A percentile compares a stretch with the other conserved stretches of the same genome.
These are phyloP conservation scores for Suillus decipiens DNA, from an alignment of 768 basidiomycete genomes.

Conservation along the genomic window DNA sequence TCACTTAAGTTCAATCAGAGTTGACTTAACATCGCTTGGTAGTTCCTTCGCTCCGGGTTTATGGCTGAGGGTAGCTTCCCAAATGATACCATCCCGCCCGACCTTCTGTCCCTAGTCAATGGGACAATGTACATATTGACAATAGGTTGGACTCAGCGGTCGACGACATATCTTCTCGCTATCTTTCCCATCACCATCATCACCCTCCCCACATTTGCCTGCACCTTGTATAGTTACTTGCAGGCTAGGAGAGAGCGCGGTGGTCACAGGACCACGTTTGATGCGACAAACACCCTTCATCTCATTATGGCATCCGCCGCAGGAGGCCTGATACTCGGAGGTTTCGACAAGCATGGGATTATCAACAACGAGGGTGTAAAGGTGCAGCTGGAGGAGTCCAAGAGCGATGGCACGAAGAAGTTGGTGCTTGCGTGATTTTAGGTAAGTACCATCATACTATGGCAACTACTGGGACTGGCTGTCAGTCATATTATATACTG, in stretches of 20 bases:
- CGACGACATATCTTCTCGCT: slow-evolving; percentile 5
- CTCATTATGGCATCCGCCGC: slow-evolving; percentile 10
- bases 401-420: no score
- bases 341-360: neutral
- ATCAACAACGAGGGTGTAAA: no score
- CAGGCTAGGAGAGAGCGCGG: no score
- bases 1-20: neutral
- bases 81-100: no score
- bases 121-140: neutral
- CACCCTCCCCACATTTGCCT: neutral
- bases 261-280: no score
- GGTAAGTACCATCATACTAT: no score
- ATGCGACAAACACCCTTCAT: neutral
- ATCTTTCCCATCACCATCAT: slow-evolving; percentile 5
- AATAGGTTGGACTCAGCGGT: slow-evolving; percentile 4
- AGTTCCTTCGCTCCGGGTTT: slow-evolving; percentile 11
- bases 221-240: no score
- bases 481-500: no score
- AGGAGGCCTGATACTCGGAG: neutral
- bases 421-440: no score
- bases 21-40: neutral
- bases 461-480: no score
- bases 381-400: no score
- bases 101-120: no score
- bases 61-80: neutral